phyloP scores from a whole-genome alignment of 2,329 filamentous ascomycete species.

The Microascus cirrosus region DNA sequence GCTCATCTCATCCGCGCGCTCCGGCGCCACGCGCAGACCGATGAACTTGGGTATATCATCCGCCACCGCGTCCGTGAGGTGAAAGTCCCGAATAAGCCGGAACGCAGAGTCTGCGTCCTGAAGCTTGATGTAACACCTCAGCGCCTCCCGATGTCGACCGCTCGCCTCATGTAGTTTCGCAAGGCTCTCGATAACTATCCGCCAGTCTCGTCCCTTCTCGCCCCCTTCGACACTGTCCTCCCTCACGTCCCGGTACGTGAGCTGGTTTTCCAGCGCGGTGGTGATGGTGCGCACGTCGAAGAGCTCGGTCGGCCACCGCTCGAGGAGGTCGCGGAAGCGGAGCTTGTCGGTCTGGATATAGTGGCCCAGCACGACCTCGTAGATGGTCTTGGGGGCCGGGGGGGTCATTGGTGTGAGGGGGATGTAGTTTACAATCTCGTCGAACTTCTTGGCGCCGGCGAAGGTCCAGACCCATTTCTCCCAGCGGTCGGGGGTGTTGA shows the following conservation, averaged over 20 bases:
- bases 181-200: conserved; percentile 74
- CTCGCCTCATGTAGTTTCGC: conserved; percentile 76
- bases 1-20: conserved; percentile 54
- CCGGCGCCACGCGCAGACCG: conserved; percentile 68
- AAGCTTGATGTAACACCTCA: conserved; percentile 79
- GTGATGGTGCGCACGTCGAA: conserved; percentile 72
- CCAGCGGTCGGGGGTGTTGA: conserved; percentile 73
- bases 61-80: conserved; percentile 77
- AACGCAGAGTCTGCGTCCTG: conserved; percentile 89
- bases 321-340: conserved; percentile 67
- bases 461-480: conserved; percentile 95
- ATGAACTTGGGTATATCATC: conserved; percentile 89
- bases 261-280: conserved; percentile 68
- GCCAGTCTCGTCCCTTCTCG: conserved; percentile 70
- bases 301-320: conserved; percentile 73
- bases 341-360: conserved; percentile 72
- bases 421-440: conserved; percentile 80
- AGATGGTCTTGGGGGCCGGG: conserved; percentile 69
- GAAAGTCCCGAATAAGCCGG: conserved; percentile 72
- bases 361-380: conserved; percentile 80
- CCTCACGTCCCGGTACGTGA: conserved; percentile 62
- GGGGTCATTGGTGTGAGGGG: conserved; percentile 68
- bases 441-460: conserved; percentile 72
- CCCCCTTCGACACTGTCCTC: conserved; percentile 68
- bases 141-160: conserved; percentile 70